Evolutionary conservation across 306 rosid species (phyloP).

Genomic region (Fragaria vesca): DNA sequence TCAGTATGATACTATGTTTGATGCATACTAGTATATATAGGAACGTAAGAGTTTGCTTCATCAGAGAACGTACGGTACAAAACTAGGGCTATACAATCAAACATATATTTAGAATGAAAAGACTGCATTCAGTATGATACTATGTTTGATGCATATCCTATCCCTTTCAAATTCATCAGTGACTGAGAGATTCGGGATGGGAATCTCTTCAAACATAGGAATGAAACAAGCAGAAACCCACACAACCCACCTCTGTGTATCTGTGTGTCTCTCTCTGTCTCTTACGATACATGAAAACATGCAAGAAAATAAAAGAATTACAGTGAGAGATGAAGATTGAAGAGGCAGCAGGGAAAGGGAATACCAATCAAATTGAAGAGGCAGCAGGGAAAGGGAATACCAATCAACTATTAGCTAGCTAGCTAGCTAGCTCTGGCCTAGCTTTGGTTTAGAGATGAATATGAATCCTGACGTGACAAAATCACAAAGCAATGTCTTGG

Average conservation of each 20-base stretch:
- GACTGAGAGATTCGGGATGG: background rate
- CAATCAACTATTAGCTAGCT: background rate
- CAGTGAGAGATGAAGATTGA: slow-evolving; percentile 1
- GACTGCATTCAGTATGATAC: background rate
- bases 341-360: background rate
- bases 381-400: background rate
- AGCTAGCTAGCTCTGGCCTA: background rate
- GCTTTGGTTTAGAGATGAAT: background rate
- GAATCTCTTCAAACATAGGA: slow-evolving; percentile 7
- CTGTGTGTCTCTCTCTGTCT: background rate
- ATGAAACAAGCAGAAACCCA: slow-evolving; percentile 4
- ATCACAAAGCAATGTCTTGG: slow-evolving; percentile 47
- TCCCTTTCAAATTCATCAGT: background rate
- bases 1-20: background rate
- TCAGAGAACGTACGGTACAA: background rate
- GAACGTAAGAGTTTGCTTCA: background rate
- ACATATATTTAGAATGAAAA: slow-evolving; percentile 9
- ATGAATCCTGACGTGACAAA: slow-evolving; percentile 45
- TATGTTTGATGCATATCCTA: background rate
- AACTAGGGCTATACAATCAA: background rate
- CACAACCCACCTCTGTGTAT: background rate
- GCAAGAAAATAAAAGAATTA: background rate
- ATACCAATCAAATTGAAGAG: background rate
- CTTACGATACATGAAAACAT: background rate
- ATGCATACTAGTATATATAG: background rate